phyloP scores from a whole-genome alignment of 2,329 filamentous ascomycete genomes.

The Penicillium nordicum region DNA sequence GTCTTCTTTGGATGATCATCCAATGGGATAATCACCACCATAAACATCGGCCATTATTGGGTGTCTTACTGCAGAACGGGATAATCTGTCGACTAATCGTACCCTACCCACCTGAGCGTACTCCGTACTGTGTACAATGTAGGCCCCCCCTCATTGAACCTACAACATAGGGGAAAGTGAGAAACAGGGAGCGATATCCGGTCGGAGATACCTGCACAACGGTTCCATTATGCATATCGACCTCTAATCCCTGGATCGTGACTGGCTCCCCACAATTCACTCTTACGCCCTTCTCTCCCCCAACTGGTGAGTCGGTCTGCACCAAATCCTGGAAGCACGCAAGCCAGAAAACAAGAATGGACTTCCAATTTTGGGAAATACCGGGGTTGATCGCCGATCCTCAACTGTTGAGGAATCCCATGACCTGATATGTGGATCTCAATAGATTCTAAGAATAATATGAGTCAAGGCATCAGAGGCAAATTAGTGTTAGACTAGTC shows the following conservation, averaged over 20 bases:
- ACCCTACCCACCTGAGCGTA: background rate
- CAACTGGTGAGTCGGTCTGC: background rate
- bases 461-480: background rate
- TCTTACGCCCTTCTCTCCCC: background rate
- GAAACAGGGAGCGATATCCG: background rate
- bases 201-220: background rate
- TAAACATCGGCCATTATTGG: background rate
- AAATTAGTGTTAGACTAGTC: background rate
- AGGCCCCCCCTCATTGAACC: background rate
- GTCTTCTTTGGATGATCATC: background rate
- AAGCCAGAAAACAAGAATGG: background rate
- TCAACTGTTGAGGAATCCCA: constrained; percentile 18
- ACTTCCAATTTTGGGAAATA: background rate
- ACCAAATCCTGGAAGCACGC: background rate
- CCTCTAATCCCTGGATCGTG: constrained; percentile 2
- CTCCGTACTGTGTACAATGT: background rate
- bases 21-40: constrained; percentile 3
- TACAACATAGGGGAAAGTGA: background rate
- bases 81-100: background rate
- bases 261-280: constrained; percentile 2
- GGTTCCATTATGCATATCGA: background rate
- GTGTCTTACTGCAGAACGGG: background rate
- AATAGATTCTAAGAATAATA: background rate
- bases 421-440: background rate
- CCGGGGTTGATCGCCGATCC: background rate